These are phyloP conservation scores for Daldinia loculata DNA, from an alignment of 495 filamentous ascomycete species.

Conservation along the genomic window DNA sequence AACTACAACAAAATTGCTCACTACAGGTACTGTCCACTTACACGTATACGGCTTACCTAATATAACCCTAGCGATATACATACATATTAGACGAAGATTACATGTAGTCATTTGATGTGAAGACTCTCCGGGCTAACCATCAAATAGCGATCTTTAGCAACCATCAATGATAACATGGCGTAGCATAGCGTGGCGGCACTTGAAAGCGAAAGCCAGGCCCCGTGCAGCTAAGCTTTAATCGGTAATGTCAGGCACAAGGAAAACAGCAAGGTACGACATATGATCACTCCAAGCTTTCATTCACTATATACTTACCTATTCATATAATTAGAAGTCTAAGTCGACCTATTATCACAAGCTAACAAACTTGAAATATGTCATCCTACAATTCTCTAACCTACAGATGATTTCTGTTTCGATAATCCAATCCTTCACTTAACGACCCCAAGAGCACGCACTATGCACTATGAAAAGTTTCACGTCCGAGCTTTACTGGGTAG, in stretches of 20 bases:
- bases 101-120: slow-evolving; percentile 11
- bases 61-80: background rate
- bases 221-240: slow-evolving; percentile 24
- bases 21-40: slow-evolving; percentile 1
- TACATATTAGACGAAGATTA: background rate
- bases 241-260: slow-evolving; percentile 41
- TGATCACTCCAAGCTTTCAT: slow-evolving; percentile 5
- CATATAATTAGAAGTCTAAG: too few species aligned
- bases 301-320: background rate
- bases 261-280: slow-evolving; percentile 35
- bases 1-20: too few species aligned
- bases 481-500: slow-evolving; percentile 20
- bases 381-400: background rate
- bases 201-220: slow-evolving; percentile 19
- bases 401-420: background rate
- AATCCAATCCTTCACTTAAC: background rate
- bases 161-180: slow-evolving; percentile 12
- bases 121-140: slow-evolving; percentile 6
- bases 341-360: background rate
- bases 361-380: background rate
- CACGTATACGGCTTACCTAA: background rate
- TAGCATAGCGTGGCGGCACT: slow-evolving; percentile 33
- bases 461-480: background rate
- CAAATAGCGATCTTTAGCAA: slow-evolving; percentile 15
- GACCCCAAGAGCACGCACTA: background rate